Evolutionary conservation across 139 green algal species (phyloP).

Genomic region (Chlorella sp.): DNA sequence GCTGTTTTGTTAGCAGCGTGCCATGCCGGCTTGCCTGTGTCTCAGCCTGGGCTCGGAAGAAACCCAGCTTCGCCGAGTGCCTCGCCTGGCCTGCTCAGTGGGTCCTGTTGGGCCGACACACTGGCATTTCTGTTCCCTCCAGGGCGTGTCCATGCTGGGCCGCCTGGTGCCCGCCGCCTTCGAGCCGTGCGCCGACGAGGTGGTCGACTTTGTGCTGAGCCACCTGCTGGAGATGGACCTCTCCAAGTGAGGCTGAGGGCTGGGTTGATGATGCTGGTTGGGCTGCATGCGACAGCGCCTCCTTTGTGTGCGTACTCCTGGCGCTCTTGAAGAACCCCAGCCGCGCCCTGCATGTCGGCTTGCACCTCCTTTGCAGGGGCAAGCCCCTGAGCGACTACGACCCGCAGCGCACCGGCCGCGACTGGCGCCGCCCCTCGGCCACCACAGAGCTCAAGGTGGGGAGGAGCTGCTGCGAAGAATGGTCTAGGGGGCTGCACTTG

Average conservation of each 20-base stretch:
- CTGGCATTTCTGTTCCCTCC: no score
- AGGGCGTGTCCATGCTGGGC: conserved; percentile 48
- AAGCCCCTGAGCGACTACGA: conserved; percentile 1
- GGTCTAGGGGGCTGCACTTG: no score
- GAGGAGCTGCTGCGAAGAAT: no score
- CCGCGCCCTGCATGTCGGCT: neutral
- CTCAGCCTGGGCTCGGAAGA: no score
- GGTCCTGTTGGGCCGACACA: no score
- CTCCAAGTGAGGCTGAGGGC: conserved; percentile 14
- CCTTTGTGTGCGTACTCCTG: neutral
- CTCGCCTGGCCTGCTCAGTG: no score
- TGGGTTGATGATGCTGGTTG: neutral
- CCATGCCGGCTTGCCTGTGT: no score
- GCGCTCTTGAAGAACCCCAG: neutral
- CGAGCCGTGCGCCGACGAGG: conserved; percentile 29
- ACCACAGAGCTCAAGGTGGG: conserved; percentile 50
- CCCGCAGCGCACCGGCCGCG: neutral
- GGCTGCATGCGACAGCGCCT: neutral
- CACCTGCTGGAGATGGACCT: conserved; percentile 32
- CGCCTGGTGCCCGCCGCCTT: conserved; percentile 49
- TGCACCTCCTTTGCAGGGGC: neutral
- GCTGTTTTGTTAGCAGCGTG: neutral
- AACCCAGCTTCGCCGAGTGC: neutral
- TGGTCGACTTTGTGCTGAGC: conserved; percentile 47
- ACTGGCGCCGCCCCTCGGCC: conserved; percentile 33